Conservation (phyloP, 163 green algal genomes). For the Scenedesmus sp. region DNA sequence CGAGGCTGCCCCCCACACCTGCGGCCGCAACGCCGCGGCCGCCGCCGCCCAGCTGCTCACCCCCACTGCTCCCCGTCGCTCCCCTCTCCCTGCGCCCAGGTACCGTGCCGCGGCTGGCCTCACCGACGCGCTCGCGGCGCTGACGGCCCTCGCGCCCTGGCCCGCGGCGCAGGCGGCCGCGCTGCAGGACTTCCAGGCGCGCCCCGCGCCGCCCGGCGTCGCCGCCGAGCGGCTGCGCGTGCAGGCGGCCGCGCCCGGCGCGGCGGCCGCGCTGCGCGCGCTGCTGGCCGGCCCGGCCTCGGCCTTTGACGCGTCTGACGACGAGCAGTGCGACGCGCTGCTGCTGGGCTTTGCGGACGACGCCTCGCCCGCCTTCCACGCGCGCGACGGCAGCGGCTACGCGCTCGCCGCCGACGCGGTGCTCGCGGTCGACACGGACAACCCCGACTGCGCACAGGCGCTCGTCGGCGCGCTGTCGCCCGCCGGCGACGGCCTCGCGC, state of each 20-base stretch:
- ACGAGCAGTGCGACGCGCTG: background rate
- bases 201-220: background rate
- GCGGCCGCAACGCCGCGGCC: background rate
- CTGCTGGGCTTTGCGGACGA: constrained; percentile 76
- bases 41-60: background rate
- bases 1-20: background rate
- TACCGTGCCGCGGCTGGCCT: background rate
- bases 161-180: background rate
- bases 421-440: too few species aligned
- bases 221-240: background rate
- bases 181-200: background rate
- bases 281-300: background rate
- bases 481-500: too few species aligned
- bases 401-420: constrained; percentile 90
- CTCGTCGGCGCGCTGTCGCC: too few species aligned
- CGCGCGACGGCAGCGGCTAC: constrained; percentile 92
- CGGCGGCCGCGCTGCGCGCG: background rate
- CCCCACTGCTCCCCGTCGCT: background rate
- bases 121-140: background rate
- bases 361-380: constrained; percentile 91
- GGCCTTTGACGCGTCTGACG: background rate
- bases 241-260: background rate
- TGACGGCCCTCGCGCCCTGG: background rate
- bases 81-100: background rate
- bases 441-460: too few species aligned